phyloP scores from a whole-genome alignment of 257 asterid genomes.

The Solanum sitiens region DNA sequence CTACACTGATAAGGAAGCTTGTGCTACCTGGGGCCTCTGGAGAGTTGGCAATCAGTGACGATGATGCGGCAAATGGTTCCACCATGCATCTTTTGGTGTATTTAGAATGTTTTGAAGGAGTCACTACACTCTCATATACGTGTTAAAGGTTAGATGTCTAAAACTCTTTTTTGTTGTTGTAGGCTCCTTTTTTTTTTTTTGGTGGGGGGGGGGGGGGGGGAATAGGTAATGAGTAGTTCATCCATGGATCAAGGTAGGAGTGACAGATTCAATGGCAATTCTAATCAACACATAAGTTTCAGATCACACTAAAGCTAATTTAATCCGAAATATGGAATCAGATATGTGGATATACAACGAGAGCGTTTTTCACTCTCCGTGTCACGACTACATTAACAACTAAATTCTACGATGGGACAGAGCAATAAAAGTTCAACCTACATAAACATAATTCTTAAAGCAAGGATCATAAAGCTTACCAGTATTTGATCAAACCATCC shows the following conservation, averaged over 20 bases:
- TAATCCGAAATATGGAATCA: neutral
- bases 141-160: neutral
- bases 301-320: neutral
- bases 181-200: neutral
- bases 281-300: neutral
- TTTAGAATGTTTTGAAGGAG: neutral
- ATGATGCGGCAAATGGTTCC: neutral
- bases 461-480: conserved; percentile 41
- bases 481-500: conserved; percentile 99
- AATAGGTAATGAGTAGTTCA: neutral
- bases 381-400: neutral
- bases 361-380: neutral
- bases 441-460: neutral
- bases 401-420: neutral
- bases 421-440: neutral
- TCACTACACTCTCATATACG: neutral
- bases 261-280: neutral
- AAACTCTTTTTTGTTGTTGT: neutral
- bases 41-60: neutral
- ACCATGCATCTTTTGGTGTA: neutral
- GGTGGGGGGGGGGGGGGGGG: too few relatives aligned
- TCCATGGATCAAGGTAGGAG: neutral
- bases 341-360: neutral
- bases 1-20: neutral
- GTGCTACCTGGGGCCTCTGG: neutral